Base-by-base conservation (phyloP, 257 asterid species). In the Solanum bulbocastanum region DNA sequence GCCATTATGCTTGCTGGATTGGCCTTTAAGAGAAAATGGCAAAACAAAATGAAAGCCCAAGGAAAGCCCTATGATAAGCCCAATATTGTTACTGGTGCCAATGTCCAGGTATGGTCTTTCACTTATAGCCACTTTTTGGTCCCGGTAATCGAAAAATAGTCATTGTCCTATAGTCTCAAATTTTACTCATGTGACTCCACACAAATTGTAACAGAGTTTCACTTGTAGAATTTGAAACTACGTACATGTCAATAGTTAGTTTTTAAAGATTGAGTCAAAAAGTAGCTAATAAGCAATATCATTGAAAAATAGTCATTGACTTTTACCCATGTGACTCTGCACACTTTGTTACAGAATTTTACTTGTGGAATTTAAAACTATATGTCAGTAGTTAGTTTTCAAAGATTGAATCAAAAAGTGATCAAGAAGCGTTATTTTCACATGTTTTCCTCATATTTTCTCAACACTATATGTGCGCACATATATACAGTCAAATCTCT, bases 1-100 rank as follows among this genome's bases (percentile, higher is more conserved):
- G 99, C 99, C 83, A 96, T 96, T 44, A 95, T 95, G 99, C 93
- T 95, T 10, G 99, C 99, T n/a, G 99, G 99, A 4, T 87, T 96
- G 78, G 99, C 99, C 3, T 95, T 96, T 94, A 96, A 96, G 92
- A 91, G 99, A 46, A 89, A 88, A 73, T 96, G 99, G 99, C 99
- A 96, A 86, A 95, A 96, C 94, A 96, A 94, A 92, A 95, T 94
- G 98, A 96, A 90, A 87, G 90, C 85, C 3, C 91, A 83, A 3
- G 98, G 98, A 12, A 96, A 94, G 83, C 98, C 98, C n/a, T 42
- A 5, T 82, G 98, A 96, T 93, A 96, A 94, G 88, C 98, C 99
- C 58, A 95, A 96, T 93, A 95, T 96, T 44, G 98, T 96, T 68
- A 96, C 98, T 7, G 98, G 98, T 71, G 98, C 99, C 84, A 95